Conservation (phyloP, 2,329 filamentous ascomycete genomes). For the Byssoonygena ceratinophila region DNA sequence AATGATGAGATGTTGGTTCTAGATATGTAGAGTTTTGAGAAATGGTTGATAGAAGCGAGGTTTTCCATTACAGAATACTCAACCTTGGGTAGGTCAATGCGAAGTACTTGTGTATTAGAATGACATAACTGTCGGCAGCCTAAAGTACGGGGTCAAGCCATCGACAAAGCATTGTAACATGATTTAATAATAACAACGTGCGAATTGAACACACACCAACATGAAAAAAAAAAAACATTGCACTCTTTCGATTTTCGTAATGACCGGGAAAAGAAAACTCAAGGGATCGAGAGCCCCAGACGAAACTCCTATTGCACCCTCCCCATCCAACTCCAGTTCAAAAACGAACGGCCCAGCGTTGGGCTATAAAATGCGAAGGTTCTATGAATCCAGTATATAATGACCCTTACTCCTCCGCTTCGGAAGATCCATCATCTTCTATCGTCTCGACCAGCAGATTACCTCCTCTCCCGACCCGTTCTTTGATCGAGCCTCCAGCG, state of each 20-base stretch:
- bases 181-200: not conserved
- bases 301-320: not conserved
- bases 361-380: not conserved
- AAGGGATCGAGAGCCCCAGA: not conserved
- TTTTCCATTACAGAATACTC: too few relatives aligned
- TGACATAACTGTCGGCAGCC: too few relatives aligned
- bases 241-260: not conserved
- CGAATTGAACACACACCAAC: not conserved
- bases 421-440: conserved; percentile 42
- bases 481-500: conserved; percentile 53
- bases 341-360: not conserved
- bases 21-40: too few relatives aligned
- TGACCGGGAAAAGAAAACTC: not conserved
- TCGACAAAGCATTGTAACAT: not conserved
- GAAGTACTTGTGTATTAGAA: too few relatives aligned
- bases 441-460: conserved; percentile 79
- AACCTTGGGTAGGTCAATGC: too few relatives aligned
- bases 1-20: too few relatives aligned
- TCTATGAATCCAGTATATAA: conserved; percentile 2
- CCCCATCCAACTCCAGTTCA: not conserved
- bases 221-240: not conserved
- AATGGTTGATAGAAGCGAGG: too few relatives aligned
- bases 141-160: not conserved
- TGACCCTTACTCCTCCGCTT: conserved; percentile 16
- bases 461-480: conserved; percentile 68